Base-by-base conservation (phyloP, 2,329 filamentous ascomycete genomes). In the Calycina herbarum region DNA sequence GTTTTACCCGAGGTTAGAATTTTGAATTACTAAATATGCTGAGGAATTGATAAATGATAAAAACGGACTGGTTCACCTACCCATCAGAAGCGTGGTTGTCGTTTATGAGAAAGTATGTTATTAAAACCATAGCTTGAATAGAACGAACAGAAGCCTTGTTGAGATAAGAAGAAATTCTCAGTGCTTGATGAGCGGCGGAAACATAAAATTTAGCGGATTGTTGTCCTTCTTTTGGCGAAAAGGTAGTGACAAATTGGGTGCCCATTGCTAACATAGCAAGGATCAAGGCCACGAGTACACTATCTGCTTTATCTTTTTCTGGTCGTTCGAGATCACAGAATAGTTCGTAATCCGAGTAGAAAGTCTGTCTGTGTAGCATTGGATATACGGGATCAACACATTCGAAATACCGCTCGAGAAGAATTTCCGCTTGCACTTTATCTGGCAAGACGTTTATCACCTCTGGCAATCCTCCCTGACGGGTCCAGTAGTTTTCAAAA, bases 401-500 rank as follows among this genome's bases (percentile, higher is more conserved):
- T 73, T 89, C 87, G 69, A 89, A 89, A 73, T 89, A 89, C 48
- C 85, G 82, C 60, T 77, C 79, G 42, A 89, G 77, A 13, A 94
- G 80, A 48, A 91, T 88, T 70, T 94, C 90, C 62, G 89, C 89
- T 76, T 93, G 90, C 8, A 89, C 78, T 78, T 92, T 93, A 65
- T 89, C 89, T 0, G 91, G 91, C 13, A 94, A 79, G 3, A 93
- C 89, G 1, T 85, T 87, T 56, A 93, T 87, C 6, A 93, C 90
- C 77, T 94, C 91, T 8, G 86, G 82, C 20, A 94, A 79, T 0
- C 90, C 91, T 59, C 91, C 91, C 67, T 89, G 85, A 73, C 89
- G 92, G 2, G 90, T 94, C 91, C 91, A 94, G 77, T 94, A 94
- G 74, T 94, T 94, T 73, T 89, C 88, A 74, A 93, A 93, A 0